Evolutionary conservation across 2,329 filamentous ascomycete genomes (phyloP).

Genomic region (Westerdykella ornata): DNA sequence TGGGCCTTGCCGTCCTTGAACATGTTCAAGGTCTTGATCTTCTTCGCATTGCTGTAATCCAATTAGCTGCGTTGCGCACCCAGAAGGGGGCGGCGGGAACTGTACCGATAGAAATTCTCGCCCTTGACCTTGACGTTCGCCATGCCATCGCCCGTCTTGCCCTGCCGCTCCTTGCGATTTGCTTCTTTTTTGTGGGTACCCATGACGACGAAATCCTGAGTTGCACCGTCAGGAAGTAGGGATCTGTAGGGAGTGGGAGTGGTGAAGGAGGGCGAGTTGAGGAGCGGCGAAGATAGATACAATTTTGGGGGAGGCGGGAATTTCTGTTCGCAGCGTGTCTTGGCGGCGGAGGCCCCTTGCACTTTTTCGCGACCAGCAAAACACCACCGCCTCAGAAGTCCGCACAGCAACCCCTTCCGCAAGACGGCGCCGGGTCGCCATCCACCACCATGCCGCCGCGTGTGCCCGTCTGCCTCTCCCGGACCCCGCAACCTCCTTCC

Average conservation of each 20-base stretch:
- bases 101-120: constrained; percentile 93
- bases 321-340: constrained; percentile 2
- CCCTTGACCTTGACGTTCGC: constrained; percentile 88
- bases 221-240: neutral
- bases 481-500: constrained; percentile 14
- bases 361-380: constrained; percentile 6
- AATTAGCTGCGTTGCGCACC: constrained; percentile 14
- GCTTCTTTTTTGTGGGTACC: constrained; percentile 90
- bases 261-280: constrained; percentile 4
- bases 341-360: neutral
- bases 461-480: constrained; percentile 35
- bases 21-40: constrained; percentile 82
- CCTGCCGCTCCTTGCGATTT: constrained; percentile 73
- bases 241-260: constrained; percentile 1
- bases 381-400: neutral
- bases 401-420: constrained; percentile 2
- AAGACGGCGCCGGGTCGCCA: neutral
- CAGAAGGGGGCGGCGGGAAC: neutral
- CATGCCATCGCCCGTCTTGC: constrained; percentile 79
- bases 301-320: neutral
- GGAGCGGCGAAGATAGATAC: constrained; percentile 2
- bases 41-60: constrained; percentile 62
- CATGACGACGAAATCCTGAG: constrained; percentile 48
- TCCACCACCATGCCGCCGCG: constrained; percentile 37
- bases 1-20: constrained; percentile 79